Evolutionary conservation across 2,329 filamentous ascomycete species (phyloP).

Genomic region (Fragosphaeria purpurea): DNA sequence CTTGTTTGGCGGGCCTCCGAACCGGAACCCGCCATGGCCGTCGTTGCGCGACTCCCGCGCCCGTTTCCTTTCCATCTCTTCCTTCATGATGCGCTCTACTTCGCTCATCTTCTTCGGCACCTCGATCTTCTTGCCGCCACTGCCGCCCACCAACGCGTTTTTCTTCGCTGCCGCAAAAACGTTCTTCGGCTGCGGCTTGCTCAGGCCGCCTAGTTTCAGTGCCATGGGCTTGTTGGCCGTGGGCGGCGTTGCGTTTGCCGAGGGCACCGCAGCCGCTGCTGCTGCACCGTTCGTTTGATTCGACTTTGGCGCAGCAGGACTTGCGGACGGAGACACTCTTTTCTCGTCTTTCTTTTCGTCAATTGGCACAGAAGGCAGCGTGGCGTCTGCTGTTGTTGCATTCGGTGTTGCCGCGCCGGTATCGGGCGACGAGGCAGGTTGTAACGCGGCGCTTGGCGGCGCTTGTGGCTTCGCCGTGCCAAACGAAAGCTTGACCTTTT

Average conservation of each 20-base stretch:
- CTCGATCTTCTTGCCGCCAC: conserved; percentile 52
- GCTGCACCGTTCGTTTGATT: conserved; percentile 2
- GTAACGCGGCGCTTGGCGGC: conserved; percentile 9
- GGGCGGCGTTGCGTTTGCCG: background rate
- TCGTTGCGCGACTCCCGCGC: conserved; percentile 31
- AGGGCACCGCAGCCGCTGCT: conserved; percentile 4
- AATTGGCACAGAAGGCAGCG: background rate
- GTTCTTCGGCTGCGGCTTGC: conserved; percentile 61
- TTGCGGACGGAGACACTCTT: too few relatives aligned
- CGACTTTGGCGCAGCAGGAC: background rate
- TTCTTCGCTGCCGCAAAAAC: conserved; percentile 61
- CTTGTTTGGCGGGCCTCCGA: conserved; percentile 28
- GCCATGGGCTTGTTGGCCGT: conserved; percentile 34
- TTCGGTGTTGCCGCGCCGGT: background rate
- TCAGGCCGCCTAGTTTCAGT: conserved; percentile 47
- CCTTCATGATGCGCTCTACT: conserved; percentile 80
- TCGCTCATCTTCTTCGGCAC: conserved; percentile 79
- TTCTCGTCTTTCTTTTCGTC: conserved; percentile 2
- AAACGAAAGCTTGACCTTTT: conserved; percentile 65
- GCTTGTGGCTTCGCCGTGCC: conserved; percentile 31
- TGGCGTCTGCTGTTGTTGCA: background rate
- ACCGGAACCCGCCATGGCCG: conserved; percentile 4
- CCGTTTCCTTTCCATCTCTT: conserved; percentile 65
- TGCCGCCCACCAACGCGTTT: conserved; percentile 52
- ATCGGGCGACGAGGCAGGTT: conserved; percentile 3